Evolutionary conservation across 2,329 filamentous ascomycete genomes (phyloP).

Genomic region (Penicillium crustosum): DNA sequence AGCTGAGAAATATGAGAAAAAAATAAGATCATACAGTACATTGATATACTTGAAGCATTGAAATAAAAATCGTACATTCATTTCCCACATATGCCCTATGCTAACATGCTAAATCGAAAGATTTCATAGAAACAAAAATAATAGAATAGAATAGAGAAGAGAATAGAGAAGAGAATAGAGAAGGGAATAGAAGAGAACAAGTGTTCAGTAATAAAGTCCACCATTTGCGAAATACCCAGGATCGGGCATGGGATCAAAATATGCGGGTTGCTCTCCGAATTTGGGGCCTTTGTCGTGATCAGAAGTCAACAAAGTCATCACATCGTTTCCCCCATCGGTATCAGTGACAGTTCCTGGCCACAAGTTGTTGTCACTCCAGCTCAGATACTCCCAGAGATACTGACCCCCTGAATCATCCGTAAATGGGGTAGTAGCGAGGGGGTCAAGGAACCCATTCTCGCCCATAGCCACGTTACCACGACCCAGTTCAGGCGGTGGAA

Average conservation of each 20-base stretch:
- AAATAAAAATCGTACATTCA: conserved; percentile 1
- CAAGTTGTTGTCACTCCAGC: conserved; percentile 39
- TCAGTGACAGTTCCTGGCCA: conserved; percentile 31
- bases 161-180: not conserved
- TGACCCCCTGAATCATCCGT: conserved; percentile 33
- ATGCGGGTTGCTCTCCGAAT: conserved; percentile 19
- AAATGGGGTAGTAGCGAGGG: conserved; percentile 24
- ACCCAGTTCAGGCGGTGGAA: conserved; percentile 20
- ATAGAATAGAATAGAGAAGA: not conserved
- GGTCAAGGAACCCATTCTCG: conserved; percentile 28
- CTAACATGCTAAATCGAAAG: conserved; percentile 4
- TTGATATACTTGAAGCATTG: not conserved
- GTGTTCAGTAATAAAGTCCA: conserved; percentile 27
- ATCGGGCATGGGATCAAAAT: conserved; percentile 26
- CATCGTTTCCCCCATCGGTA: conserved; percentile 25
- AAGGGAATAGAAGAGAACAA: not conserved
- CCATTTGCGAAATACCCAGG: conserved; percentile 29
- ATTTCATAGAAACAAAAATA: not conserved
- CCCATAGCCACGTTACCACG: conserved; percentile 19
- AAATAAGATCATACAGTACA: not conserved
- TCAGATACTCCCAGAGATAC: conserved; percentile 41
- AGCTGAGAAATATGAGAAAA: not conserved
- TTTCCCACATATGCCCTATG: conserved; percentile 9
- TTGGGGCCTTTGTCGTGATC: conserved; percentile 31
- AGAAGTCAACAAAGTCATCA: conserved; percentile 25